phyloP scores from a whole-genome alignment of 163 green algal species.

The Coccomyxa subellipsoidea region DNA sequence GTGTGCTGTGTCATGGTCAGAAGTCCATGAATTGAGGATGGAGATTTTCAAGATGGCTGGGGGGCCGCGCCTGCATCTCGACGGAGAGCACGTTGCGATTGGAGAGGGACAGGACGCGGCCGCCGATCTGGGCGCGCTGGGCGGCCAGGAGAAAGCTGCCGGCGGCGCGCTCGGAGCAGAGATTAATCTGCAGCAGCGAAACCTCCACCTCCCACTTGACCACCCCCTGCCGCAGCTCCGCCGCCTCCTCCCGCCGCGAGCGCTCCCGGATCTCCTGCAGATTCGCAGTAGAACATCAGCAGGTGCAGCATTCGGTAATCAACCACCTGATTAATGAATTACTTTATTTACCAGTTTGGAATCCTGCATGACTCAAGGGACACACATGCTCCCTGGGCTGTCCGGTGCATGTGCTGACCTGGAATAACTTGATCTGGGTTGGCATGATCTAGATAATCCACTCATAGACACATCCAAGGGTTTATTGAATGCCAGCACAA shows the following conservation, averaged over 20 bases:
- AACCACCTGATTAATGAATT: too few species aligned
- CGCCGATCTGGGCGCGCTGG: constrained; percentile 26
- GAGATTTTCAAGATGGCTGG: background rate
- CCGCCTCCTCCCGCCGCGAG: background rate
- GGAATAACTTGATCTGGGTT: too few species aligned
- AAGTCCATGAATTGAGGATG: background rate
- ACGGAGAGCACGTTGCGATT: constrained; percentile 35
- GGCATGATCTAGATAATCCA: too few species aligned
- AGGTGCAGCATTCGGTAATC: too few species aligned
- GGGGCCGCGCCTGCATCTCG: constrained; percentile 23
- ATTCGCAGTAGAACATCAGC: too few species aligned
- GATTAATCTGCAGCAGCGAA: constrained; percentile 28
- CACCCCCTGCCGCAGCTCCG: background rate
- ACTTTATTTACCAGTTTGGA: too few species aligned
- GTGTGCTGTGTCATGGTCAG: too few species aligned
- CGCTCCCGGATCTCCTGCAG: constrained; percentile 1
- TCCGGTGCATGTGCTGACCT: too few species aligned
- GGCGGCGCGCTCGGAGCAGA: constrained; percentile 8
- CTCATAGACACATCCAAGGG: too few species aligned
- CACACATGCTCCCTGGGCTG: too few species aligned
- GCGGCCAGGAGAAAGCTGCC: constrained; percentile 51
- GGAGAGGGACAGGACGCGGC: constrained; percentile 19
- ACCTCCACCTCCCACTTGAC: constrained; percentile 39
- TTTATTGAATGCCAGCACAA: too few species aligned
- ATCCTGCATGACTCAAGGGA: too few species aligned